A percentile compares a stretch with the other conserved stretches of the same genome.
Evolutionary conservation across 192 early-diverging fungal species (phyloP).

Genomic region (Chytriomyces hyalinus): DNA sequence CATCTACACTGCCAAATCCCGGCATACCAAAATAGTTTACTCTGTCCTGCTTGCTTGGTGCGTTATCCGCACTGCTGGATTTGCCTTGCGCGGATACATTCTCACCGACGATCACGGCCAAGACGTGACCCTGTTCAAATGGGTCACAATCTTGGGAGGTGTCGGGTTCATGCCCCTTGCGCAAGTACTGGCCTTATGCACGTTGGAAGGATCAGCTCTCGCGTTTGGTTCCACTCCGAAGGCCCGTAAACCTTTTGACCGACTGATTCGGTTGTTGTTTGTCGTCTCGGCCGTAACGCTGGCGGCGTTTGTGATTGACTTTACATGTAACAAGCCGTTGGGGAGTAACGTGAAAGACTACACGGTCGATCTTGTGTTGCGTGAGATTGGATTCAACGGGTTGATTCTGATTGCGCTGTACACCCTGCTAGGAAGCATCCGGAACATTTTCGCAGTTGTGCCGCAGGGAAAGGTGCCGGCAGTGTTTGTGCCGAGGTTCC

Average conservation of each 20-base stretch:
- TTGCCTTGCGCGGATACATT: conserved; percentile 13
- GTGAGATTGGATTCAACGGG: conserved; percentile 2
- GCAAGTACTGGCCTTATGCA: not conserved
- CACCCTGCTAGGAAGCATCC: not conserved
- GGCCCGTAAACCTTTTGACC: not conserved
- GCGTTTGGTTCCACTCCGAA: not conserved
- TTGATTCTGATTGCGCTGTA: not conserved
- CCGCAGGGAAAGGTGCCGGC: not conserved
- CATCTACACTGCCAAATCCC: conserved; percentile 10
- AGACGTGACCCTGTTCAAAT: not conserved
- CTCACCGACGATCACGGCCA: conserved; percentile 7
- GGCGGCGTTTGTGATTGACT: not conserved
- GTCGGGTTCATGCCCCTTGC: conserved; percentile 24
- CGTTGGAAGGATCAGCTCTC: not conserved
- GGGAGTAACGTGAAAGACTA: not conserved
- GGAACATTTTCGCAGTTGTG: not conserved
- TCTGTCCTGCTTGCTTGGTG: conserved; percentile 11
- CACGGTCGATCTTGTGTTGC: not conserved
- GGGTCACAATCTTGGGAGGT: not conserved
- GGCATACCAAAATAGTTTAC: conserved; percentile 16
- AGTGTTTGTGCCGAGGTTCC: not conserved
- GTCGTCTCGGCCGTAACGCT: not conserved
- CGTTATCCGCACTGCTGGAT: not conserved
- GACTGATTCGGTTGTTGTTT: not conserved
- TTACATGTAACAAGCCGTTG: conserved; percentile 6